Base-by-base conservation (phyloP, 371 early-diverging fungal species). In the Mortierella polycephala region DNA sequence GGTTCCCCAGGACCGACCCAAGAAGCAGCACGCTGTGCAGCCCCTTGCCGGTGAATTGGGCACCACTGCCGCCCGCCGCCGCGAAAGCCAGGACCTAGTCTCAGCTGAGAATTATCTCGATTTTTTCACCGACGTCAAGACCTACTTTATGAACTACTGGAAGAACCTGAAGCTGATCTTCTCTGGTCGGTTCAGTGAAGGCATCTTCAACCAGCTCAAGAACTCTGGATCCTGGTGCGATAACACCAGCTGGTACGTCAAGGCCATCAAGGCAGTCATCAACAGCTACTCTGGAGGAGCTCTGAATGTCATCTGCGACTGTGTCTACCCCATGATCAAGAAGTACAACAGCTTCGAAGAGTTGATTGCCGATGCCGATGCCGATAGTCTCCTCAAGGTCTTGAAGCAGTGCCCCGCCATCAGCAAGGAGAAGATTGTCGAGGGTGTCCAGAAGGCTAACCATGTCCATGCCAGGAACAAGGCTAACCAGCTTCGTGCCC, bases 161-260 rank as follows among this genome's bases (percentile, higher is more conserved):
- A 12, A 57, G 37, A 64, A 64, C 58, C 46, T 64, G 39, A 44
- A 57, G 40, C 11, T 64, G 46, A 64, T 64, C 42, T 56, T 57
- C 58, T 41, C 55, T 9, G 65, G 65, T 8, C 11, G 49, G 9
- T 64, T 64, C n/a, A 50, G 58, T 49, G 57, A 64, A 20, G 65
- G 65, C n/a, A 64, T 64, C 51, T 64, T 64, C 37, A 67, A 67
- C 46, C 67, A 67, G 54, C 53, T 69, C 45, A 69, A 69, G 69
- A 69, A 62, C 58, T 39, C 62, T 52, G 69, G 69, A 12, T 57
- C 62, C 40, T 69, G 69, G 69, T 69, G 69, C 62, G 58, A 69
- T 44, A 57, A 62, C 10, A 44, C 56, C 45, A 57, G 45, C 58
- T 69, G 50, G 57, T 11, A 62, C 37, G 69, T 69, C 50, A 62